Evolutionary conservation across 768 basidiomycete genomes (phyloP).

Genomic region (Psilocybe sp.): DNA sequence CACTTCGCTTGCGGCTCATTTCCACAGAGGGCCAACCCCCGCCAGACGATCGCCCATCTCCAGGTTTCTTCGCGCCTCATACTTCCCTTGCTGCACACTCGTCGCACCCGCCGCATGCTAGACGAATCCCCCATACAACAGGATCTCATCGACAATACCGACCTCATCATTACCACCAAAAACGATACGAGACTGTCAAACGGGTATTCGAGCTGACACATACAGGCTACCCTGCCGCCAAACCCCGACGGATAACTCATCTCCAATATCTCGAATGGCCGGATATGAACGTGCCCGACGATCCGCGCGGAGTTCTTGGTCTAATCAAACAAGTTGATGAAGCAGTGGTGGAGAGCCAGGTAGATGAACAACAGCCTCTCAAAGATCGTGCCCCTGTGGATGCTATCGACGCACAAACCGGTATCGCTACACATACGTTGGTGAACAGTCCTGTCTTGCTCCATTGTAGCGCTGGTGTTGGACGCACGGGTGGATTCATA

Average conservation of each 20-base stretch:
- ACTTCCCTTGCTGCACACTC: conserved; percentile 9
- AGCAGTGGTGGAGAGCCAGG: conserved; percentile 34
- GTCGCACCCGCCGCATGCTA: conserved; percentile 3
- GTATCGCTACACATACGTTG: conserved; percentile 51
- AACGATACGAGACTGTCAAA: conserved; percentile 37
- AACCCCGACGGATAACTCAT: conserved; percentile 72
- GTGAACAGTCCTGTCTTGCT: conserved; percentile 65
- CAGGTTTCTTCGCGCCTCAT: conserved; percentile 33
- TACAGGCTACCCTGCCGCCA: conserved; percentile 51
- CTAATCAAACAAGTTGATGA: conserved; percentile 71
- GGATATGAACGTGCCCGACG: conserved; percentile 91
- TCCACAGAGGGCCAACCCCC: conserved; percentile 31
- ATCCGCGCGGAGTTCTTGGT: conserved; percentile 69
- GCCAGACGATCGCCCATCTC: conserved; percentile 18
- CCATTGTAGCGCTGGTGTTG: conserved; percentile 94
- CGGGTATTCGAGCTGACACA: conserved; percentile 71
- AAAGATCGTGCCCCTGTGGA: conserved; percentile 20
- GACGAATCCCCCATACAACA: conserved; percentile 13
- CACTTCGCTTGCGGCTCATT: conserved; percentile 55
- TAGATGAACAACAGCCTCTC: conserved; percentile 9
- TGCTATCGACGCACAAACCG: conserved; percentile 51
- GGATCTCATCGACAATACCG: conserved; percentile 13
- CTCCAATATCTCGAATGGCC: conserved; percentile 96
- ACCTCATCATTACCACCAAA: conserved; percentile 23
- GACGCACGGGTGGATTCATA: conserved; percentile 92